Base-by-base conservation (phyloP, 2,329 filamentous ascomycete species). In the Mycosphaerella arachidis region DNA sequence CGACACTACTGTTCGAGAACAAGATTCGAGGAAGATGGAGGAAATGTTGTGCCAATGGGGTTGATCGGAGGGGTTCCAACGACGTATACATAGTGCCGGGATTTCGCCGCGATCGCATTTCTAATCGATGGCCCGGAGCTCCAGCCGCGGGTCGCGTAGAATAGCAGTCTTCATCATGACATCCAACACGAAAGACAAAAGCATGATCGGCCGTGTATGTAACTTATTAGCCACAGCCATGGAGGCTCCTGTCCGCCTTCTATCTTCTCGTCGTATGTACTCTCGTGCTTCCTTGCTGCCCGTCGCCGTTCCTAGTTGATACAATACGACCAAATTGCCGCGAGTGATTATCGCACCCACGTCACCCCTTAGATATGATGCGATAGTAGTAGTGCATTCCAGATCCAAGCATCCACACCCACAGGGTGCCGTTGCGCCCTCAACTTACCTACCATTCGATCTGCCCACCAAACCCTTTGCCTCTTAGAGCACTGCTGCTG, bases 361-460 rank as follows among this genome's bases (percentile, higher is more conserved):
- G 50, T 52, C 50, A 52, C 50, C 10, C 12, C 27, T 24, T 9
- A 33, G 10, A 33, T 3, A 52, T 12, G 7, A 52, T 18, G 13
- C 50, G 10, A n/a, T n/a, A n/a, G n/a, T 27, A 33, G n/a, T 52
- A 52, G 50, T n/a, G 50, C 50, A 35, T 35, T 52, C 50, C 50
- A 35, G 29, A 16, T 16, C 29, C 50, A 29, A 35, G 3, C 50
- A 52, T n/a, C 30, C 16, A 35, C 29, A 30, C 4, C 30, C 30
- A 31, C 29, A 12, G 8, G 27, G 50, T 35, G 50, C 30, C 30
- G 50, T 35, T 13, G n/a, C n/a, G 30, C 50, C 24, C 50, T 12
- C 16, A 27, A 3, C 24, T 50, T 18, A 27, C 48, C 48, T 16
- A 8, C 48, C 27, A 10, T 29, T 29, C 35, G 50, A 29, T 20